Conservation (phyloP, 345 rosid species). For the Citrus mangshanensis region DNA sequence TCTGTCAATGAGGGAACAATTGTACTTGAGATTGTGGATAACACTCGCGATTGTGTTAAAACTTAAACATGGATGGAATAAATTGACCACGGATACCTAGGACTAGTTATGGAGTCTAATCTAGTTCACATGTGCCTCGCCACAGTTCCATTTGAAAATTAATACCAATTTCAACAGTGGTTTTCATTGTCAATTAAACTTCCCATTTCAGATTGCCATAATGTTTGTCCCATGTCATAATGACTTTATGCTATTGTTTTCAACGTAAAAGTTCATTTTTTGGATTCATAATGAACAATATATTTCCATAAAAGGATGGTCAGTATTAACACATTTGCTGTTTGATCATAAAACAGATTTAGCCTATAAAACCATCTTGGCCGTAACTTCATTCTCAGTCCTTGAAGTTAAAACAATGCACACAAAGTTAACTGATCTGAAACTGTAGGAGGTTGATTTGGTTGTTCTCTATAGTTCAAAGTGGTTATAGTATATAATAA, state of each 20-base stretch:
- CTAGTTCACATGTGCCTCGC: no score
- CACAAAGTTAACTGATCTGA: not conserved
- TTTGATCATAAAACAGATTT: slow-evolving; percentile 6
- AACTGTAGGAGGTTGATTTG: not conserved
- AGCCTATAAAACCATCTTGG: not conserved
- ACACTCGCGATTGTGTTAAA: not conserved
- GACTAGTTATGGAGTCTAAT: not conserved
- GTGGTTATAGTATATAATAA: not conserved
- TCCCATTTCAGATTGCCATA: not conserved
- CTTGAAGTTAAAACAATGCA: not conserved
- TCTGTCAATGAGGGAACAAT: not conserved
- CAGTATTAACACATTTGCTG: not conserved
- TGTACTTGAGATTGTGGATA: not conserved
- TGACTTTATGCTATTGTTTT: not conserved
- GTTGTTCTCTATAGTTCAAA: not conserved
- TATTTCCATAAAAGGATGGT: not conserved
- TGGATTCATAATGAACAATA: not conserved
- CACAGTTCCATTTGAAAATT: not conserved
- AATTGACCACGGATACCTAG: not conserved
- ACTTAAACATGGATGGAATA: not conserved
- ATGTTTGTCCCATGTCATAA: not conserved
- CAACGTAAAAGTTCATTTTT: no score
- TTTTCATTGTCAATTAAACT: not conserved
- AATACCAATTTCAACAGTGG: not conserved
- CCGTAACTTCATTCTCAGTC: not conserved